A percentile compares a stretch with the other conserved stretches of the same genome.
phyloP scores from a whole-genome alignment of 768 basidiomycete genomes.

The Boletus rubescentipes region DNA sequence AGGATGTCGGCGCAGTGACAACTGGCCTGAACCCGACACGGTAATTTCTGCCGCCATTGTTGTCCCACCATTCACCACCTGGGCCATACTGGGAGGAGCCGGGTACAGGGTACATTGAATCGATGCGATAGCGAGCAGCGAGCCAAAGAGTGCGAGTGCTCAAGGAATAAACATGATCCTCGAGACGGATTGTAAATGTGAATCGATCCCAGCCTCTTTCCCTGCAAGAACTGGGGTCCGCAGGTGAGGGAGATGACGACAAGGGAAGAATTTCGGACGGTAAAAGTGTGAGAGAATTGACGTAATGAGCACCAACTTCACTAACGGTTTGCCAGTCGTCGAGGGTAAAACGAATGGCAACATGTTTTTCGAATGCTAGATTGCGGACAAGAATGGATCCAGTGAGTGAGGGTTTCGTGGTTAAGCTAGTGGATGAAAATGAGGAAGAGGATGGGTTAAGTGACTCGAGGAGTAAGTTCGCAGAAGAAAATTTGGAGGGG shows the following conservation, averaged over 20 bases:
- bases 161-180: constrained; percentile 60
- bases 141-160: constrained; percentile 56
- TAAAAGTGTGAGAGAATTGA: constrained; percentile 39
- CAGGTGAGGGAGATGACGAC: background rate
- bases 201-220: constrained; percentile 54
- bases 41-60: constrained; percentile 80
- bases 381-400: constrained; percentile 87
- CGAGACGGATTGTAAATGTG: constrained; percentile 62
- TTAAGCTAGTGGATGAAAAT: background rate
- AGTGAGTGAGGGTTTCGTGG: constrained; percentile 42
- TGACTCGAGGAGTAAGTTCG: constrained; percentile 40
- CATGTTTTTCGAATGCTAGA: constrained; percentile 80
- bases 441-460: constrained; percentile 27
- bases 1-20: background rate
- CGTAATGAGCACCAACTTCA: constrained; percentile 64
- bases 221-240: background rate
- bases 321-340: constrained; percentile 94
- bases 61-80: constrained; percentile 92
- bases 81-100: constrained; percentile 32
- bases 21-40: constrained; percentile 56
- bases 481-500: constrained; percentile 2
- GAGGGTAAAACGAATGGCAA: constrained; percentile 85
- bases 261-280: constrained; percentile 28
- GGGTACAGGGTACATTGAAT: constrained; percentile 18
- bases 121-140: constrained; percentile 51